These are phyloP conservation scores for Leccinellum rugosiceps DNA, from an alignment of 768 basidiomycete species.

Conservation along the genomic window DNA sequence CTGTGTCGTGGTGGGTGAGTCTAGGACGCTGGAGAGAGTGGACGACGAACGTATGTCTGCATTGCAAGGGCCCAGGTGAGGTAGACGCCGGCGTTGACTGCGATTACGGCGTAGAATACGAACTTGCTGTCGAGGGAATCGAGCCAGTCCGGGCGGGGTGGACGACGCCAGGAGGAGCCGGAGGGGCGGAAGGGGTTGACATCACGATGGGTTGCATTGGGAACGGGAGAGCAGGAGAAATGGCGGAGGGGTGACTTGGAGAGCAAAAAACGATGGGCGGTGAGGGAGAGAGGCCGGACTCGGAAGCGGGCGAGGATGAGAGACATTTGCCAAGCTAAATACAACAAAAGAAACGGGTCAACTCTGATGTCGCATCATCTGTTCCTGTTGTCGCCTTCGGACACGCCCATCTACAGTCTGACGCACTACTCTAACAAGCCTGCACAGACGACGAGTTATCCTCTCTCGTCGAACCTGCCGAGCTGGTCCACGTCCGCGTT, in stretches of 20 bases:
- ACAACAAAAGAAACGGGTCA: slow-evolving; percentile 12
- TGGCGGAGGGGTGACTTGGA: slow-evolving; percentile 8
- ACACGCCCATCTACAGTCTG: slow-evolving; percentile 80
- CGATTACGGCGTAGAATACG: slow-evolving; percentile 64
- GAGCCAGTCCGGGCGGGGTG: slow-evolving; percentile 35
- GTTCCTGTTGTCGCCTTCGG: slow-evolving; percentile 81
- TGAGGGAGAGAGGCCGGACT: slow-evolving; percentile 6
- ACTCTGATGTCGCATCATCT: slow-evolving; percentile 78
- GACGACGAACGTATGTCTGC: slow-evolving; percentile 32
- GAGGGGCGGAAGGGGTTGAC: slow-evolving; percentile 1
- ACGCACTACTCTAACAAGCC: slow-evolving; percentile 83
- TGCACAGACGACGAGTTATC: slow-evolving; percentile 52
- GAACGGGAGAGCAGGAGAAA: slow-evolving; percentile 12
- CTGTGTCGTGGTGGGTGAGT: slow-evolving; percentile 13
- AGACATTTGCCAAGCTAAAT: not conserved
- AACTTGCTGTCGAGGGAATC: slow-evolving; percentile 50
- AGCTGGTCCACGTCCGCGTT: slow-evolving; percentile 92
- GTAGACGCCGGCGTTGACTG: slow-evolving; percentile 61
- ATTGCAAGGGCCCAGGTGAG: slow-evolving; percentile 49
- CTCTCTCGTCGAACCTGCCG: slow-evolving; percentile 78
- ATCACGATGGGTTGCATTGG: slow-evolving; percentile 26
- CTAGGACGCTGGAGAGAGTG: slow-evolving; percentile 4
- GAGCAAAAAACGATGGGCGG: not conserved
- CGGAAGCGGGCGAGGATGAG: slow-evolving; percentile 3
- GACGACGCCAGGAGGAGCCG: slow-evolving; percentile 26